Evolutionary conservation across 768 basidiomycete species (phyloP), one percentile per base, ranked within the genome.

Genomic region (Mycena galopus): DNA sequence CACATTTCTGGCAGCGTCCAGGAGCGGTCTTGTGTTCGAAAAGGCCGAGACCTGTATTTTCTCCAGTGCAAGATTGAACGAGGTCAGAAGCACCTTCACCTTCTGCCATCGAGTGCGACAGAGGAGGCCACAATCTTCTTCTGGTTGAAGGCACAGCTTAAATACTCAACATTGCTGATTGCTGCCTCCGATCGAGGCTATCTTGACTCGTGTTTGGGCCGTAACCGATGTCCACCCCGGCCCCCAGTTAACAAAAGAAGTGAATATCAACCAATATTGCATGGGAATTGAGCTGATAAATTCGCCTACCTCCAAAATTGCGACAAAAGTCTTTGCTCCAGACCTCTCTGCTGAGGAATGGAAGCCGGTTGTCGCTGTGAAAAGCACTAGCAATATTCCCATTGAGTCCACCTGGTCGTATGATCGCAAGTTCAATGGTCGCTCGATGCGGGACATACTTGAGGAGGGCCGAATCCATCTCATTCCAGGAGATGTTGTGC

Each of bases 361-460:
- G 67, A 39, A 44, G 47, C 56, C 67, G 3, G 32, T 35, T 37
- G 19, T 67, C 7, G 50, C 71, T n/a, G 29, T 72, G 12, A 16
- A 50, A 11, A 72, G 71, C 60, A 56, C 72, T 1, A 53, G 29
- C 59, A 73, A 73, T 42, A 59, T 64, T 23, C 44, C 67, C 0
- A 73, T 73, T 37, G 60, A 73, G 67, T 59, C 67, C 2, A 61
- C 37, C 21, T 73, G 72, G 72, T 53, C 47, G 5, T 73, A 63
- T 51, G 56, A 68, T 37, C 59, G 62, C 23, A 5, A 39, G 17
- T 73, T 69, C 56, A 69, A 73, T 30, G 67, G 67, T 16, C 55
- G 39, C 5, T 23, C 39, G 17, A 17, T 73, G 6, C 61, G 35
- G n/a, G 67, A 55, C 3, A 58, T 69, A 6, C 37, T 64, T 8